Evolutionary conservation across 768 basidiomycete genomes (phyloP).

Genomic region (Leccinellum rugosiceps): DNA sequence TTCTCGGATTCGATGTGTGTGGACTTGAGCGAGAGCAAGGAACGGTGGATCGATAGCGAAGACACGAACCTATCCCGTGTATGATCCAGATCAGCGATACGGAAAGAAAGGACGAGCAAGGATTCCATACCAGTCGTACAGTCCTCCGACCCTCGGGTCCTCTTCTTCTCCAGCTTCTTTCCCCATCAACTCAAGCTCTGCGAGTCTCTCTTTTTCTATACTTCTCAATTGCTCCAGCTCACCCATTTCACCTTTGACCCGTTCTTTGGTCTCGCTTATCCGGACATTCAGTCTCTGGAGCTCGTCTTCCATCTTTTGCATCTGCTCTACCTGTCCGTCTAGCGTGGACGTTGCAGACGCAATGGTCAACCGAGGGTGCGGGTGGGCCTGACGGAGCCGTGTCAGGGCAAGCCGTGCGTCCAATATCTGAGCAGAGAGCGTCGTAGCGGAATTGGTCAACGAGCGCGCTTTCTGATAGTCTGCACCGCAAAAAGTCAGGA

Average conservation of each 20-base stretch:
- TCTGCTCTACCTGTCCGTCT: constrained; percentile 71
- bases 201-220: constrained; percentile 65
- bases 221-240: constrained; percentile 58
- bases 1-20: constrained; percentile 66
- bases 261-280: constrained; percentile 54
- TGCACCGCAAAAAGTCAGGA: constrained; percentile 21
- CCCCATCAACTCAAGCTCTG: constrained; percentile 51
- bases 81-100: neutral
- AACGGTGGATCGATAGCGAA: constrained; percentile 61
- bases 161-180: constrained; percentile 53
- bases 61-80: constrained; percentile 60
- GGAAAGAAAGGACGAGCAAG: neutral
- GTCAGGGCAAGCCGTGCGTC: constrained; percentile 79
- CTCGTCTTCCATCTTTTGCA: constrained; percentile 72
- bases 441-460: constrained; percentile 50
- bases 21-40: constrained; percentile 56
- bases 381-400: constrained; percentile 77
- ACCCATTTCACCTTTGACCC: constrained; percentile 52
- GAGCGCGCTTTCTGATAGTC: constrained; percentile 59
- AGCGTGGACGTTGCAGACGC: constrained; percentile 70
- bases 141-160: constrained; percentile 57
- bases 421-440: constrained; percentile 72
- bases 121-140: constrained; percentile 65
- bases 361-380: constrained; percentile 76
- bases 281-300: constrained; percentile 50